phyloP scores from a whole-genome alignment of 768 basidiomycete species.

The Rhizopogon vesiculosus region DNA sequence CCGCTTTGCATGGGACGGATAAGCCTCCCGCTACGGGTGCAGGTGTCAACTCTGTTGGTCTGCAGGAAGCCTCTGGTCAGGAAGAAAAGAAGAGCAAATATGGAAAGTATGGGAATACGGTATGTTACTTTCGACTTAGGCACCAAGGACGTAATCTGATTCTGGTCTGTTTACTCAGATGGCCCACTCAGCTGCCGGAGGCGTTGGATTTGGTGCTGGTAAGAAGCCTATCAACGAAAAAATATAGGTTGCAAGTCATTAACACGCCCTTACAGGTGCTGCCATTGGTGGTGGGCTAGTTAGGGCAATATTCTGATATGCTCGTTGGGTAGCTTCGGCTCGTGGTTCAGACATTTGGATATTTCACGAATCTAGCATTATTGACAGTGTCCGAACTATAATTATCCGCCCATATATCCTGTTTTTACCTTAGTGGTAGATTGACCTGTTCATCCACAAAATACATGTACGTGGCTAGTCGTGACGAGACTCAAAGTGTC shows the following conservation, averaged over 20 bases:
- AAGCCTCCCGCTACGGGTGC: conserved; percentile 22
- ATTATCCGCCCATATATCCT: too few relatives aligned
- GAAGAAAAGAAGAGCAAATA: conserved; percentile 53
- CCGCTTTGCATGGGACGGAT: conserved; percentile 29
- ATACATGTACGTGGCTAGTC: too few relatives aligned
- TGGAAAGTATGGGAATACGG: conserved; percentile 54
- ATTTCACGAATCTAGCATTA: not conserved
- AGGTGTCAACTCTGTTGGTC: conserved; percentile 25
- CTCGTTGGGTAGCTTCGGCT: not conserved
- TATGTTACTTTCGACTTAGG: conserved; percentile 17
- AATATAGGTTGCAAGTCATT: not conserved
- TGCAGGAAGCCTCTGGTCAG: conserved; percentile 23
- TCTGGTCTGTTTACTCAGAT: conserved; percentile 25
- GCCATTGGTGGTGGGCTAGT: conserved; percentile 50
- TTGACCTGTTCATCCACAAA: too few relatives aligned
- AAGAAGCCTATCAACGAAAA: conserved; percentile 14
- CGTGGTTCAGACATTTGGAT: not conserved
- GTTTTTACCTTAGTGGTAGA: too few relatives aligned
- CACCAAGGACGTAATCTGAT: conserved; percentile 5
- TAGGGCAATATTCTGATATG: conserved; percentile 39
- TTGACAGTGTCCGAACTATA: not conserved
- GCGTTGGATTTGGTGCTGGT: conserved; percentile 77
- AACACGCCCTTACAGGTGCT: conserved; percentile 29
- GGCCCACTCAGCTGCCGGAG: conserved; percentile 61
- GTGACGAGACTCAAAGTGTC: too few relatives aligned